Base-by-base conservation (phyloP, 2,329 filamentous ascomycete genomes). In the Trichoderma semiorbis region DNA sequence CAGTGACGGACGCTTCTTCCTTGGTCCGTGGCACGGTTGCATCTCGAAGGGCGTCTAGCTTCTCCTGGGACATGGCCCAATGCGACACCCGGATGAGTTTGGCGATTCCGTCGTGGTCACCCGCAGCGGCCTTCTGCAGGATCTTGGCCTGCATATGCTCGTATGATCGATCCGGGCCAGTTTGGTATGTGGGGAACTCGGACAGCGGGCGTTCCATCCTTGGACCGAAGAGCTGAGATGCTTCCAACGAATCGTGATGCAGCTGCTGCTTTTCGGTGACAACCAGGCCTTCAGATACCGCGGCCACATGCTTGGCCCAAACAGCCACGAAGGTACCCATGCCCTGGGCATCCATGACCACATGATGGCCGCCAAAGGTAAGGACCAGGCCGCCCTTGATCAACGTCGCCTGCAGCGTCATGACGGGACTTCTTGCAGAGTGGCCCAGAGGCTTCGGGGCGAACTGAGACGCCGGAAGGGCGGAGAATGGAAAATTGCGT, bases 261-360 rank as follows among this genome's bases (percentile, higher is more conserved):
- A 72, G 53, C 28, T 26, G 67, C 5, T 72, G 65, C 18, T 72
- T 53, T 6, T 70, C 66, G 39, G 26, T 24, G 21, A 72, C 58
- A 10, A 30, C 28, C 8, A 69, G 60, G 3, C 71, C 71, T 10
- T 36, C 60, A 28, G 71, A 70, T 21, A 64, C 71, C 8, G 71
- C 71, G 24, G 57, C 60, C 39, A 72, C 66, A 50, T 72, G 65
- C 39, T 70, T 72, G 58, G 71, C 61, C 71, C 71, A 72, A 10
- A 72, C 58, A 11, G 67, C 57, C 32, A 68, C 71, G 30, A 72
- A 70, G 12, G 71, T 72, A 26, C 71, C 71, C 67, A 70, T 65
- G 43, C 71, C 71, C 39, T 72, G 71, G n/a, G 71, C 71, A 21
- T 72, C 71, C 71, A 72, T 72, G 47, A 72, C 50, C 47, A 69